Conservation (phyloP, 2,329 filamentous ascomycete species). For the Colletotrichum australisinense region DNA sequence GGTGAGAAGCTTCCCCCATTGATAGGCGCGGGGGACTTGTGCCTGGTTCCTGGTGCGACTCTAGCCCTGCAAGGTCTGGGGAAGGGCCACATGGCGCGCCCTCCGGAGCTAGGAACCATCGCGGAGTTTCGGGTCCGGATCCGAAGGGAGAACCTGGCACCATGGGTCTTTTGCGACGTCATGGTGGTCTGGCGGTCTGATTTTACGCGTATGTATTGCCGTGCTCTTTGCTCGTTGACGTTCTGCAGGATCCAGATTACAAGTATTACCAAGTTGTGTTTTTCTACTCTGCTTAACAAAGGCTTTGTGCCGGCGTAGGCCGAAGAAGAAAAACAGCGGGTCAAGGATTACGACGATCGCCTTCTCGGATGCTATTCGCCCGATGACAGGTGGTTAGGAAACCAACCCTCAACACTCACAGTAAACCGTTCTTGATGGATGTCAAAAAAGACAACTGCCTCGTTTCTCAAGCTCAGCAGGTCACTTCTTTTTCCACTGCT, state of each 20-base stretch:
- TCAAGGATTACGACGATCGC: too few relatives aligned
- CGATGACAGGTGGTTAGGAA: too few relatives aligned
- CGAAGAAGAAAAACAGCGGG: too few relatives aligned
- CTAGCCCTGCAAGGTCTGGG: background rate
- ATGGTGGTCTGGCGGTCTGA: conserved; percentile 5
- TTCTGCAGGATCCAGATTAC: background rate
- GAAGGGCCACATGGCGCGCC: conserved; percentile 5
- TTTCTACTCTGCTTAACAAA: background rate
- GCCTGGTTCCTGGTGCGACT: conserved; percentile 17
- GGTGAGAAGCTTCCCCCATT: background rate
- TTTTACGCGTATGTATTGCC: conserved; percentile 1
- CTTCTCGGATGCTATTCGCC: too few relatives aligned
- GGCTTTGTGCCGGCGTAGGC: too few relatives aligned
- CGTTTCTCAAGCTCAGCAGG: background rate
- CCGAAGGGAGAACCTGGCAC: background rate
- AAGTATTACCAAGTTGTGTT: background rate
- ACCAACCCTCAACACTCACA: too few relatives aligned
- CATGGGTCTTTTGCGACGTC: conserved; percentile 1
- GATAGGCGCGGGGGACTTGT: background rate
- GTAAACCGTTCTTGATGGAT: too few relatives aligned
- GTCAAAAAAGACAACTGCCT: background rate
- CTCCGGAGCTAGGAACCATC: background rate
- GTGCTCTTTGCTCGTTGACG: background rate
- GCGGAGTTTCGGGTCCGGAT: conserved; percentile 20
- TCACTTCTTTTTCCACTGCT: background rate